Base-by-base conservation (phyloP, 2,329 filamentous ascomycete species). In the Sporothrix protearum region DNA sequence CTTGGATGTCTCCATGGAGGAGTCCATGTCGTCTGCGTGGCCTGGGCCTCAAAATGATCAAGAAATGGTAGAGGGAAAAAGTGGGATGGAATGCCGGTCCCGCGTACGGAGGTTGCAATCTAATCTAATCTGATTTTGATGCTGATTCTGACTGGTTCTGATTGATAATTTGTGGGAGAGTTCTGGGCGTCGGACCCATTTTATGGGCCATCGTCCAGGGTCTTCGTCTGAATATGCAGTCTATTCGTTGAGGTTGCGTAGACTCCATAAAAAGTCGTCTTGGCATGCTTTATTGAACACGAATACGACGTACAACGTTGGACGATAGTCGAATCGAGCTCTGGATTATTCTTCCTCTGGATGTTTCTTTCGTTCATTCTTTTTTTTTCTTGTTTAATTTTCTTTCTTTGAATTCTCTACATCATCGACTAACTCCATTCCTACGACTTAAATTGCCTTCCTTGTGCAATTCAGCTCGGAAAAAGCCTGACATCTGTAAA, bases 121-220 rank as follows among this genome's bases (percentile, higher is more conserved):
- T 53, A 28, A 53, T 53, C 49, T 53, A 53, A 53, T 53, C 49
- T 53, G 49, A 53, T 53, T 53, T n/a, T n/a, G n/a, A n/a, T n/a
- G n/a, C n/a, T n/a, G n/a, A n/a, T n/a, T n/a, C n/a, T n/a, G n/a
- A n/a, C n/a, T n/a, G n/a, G n/a, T n/a, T n/a, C n/a, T n/a, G 49
- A 53, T 53, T 53, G 49, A 53, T 53, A 22, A 53, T 53, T 28
- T 53, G 12, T 4, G 3, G 42, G 14, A 14, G 42, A 19, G 16
- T 47, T 47, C 19, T 47, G 10, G 14, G 14, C 12, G 12, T 3
- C 42, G 14, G 39, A 14, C 42, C 42, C 42, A 19, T 47, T 47
- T 47, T 47, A 47, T 19, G 42, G 42, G 42, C 14, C 33, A 8
- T 36, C n/a, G n/a, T n/a, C n/a, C n/a, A n/a, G n/a, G n/a, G n/a